phyloP scores from a whole-genome alignment of 441 rosid species.

The Croton setiger region DNA sequence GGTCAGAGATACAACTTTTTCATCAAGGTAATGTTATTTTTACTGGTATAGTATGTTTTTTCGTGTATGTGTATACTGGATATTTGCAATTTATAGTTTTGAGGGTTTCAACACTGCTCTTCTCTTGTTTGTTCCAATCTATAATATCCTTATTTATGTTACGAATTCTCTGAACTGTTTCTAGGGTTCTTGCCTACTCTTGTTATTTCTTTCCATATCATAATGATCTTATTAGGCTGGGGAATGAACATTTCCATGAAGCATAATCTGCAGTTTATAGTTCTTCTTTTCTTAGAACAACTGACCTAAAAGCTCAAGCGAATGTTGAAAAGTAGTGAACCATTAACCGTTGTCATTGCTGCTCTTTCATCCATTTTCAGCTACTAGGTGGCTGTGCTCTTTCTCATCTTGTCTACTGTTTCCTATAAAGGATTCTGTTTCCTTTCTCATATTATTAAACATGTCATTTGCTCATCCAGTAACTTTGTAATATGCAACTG shows the following conservation, averaged over 20 bases:
- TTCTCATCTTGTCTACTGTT: background rate
- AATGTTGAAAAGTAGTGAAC: background rate
- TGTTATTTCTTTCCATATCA: background rate
- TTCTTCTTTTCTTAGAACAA: background rate
- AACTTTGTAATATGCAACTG: background rate
- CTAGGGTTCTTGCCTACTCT: background rate
- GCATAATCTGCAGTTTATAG: background rate
- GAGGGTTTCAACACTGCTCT: background rate
- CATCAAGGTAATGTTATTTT: slow-evolving; percentile 63
- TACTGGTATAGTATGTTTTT: background rate
- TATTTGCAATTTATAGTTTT: background rate
- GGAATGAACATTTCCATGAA: background rate
- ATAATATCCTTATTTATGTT: background rate
- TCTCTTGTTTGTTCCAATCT: background rate
- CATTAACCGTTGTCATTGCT: background rate
- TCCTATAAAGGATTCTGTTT: background rate
- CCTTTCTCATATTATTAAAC: background rate
- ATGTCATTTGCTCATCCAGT: background rate
- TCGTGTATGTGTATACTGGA: no score
- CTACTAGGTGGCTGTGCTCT: background rate
- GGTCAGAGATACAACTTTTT: slow-evolving; percentile 86
- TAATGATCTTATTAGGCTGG: no score
- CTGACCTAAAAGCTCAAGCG: background rate
- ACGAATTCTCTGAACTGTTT: background rate
- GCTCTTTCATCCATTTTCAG: background rate